phyloP scores from a whole-genome alignment of 1,139 yeast species.

The Pichia sp. region DNA sequence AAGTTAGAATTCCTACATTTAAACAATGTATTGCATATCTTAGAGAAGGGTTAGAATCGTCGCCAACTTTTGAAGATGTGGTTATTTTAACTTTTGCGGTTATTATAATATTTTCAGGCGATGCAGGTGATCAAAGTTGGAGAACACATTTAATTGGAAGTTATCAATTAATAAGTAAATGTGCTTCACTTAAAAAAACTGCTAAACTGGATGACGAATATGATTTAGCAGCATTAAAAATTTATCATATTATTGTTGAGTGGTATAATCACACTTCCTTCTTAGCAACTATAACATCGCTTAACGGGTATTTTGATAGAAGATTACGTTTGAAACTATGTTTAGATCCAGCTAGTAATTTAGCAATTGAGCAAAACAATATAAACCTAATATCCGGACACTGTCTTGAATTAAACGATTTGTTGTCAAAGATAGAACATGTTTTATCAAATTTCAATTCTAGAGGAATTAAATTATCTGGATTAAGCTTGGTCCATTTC shows the following conservation, averaged over 20 bases:
- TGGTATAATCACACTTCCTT: constrained; percentile 16
- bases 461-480: constrained; percentile 12
- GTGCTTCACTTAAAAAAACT: background rate
- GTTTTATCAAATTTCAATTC: constrained; percentile 3
- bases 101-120: constrained; percentile 16
- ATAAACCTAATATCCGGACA: constrained; percentile 15
- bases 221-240: constrained; percentile 11
- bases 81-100: constrained; percentile 17
- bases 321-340: background rate
- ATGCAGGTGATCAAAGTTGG: constrained; percentile 16
- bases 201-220: background rate
- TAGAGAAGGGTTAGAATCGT: constrained; percentile 8
- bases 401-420: constrained; percentile 2
- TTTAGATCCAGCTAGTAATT: background rate
- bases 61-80: constrained; percentile 12
- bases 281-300: constrained; percentile 12
- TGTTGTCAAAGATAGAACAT: constrained; percentile 5
- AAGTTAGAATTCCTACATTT: constrained; percentile 15
- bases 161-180: constrained; percentile 12
- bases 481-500: constrained; percentile 12
- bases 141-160: constrained; percentile 17
- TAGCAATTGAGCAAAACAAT: constrained; percentile 11
- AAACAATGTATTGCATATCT: constrained; percentile 15
- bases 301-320: constrained; percentile 10
- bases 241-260: constrained; percentile 11